Evolutionary conservation across 2,329 filamentous ascomycete genomes (phyloP).

Genomic region (Xylaria hypoxylon): DNA sequence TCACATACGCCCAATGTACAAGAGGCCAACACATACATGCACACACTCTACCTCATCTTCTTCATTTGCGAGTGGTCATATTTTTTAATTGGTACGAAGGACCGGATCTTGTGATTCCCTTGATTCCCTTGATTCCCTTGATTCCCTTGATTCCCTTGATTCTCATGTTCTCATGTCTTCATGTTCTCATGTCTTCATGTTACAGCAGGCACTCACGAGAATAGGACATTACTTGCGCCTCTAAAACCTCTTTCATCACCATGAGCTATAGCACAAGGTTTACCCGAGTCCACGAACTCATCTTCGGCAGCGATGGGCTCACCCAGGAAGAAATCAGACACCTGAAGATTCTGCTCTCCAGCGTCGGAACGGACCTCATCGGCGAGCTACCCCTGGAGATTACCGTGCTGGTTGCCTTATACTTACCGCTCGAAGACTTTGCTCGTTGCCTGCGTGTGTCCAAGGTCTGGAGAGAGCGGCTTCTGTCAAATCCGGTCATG

Average conservation of each 20-base stretch:
- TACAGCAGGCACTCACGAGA: not conserved
- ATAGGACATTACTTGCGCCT: too few species aligned
- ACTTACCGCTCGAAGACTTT: conserved; percentile 38
- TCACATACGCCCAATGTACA: too few species aligned
- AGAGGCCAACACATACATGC: too few species aligned
- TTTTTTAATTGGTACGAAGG: too few species aligned
- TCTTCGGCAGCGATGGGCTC: conserved; percentile 27
- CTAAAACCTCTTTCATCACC: not conserved
- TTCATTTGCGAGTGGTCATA: too few species aligned
- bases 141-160: too few species aligned
- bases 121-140: too few species aligned
- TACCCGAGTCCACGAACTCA: conserved; percentile 33
- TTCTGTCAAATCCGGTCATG: conserved; percentile 41
- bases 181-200: not conserved
- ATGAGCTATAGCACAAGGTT: conserved; percentile 4
- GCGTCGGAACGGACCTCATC: conserved; percentile 36
- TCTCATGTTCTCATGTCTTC: too few species aligned
- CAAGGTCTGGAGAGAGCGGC: conserved; percentile 43
- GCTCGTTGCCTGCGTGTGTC: conserved; percentile 43
- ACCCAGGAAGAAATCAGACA: conserved; percentile 40
- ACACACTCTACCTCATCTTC: too few species aligned
- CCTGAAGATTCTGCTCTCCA: conserved; percentile 39
- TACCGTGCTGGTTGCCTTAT: conserved; percentile 34
- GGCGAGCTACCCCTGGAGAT: conserved; percentile 45
- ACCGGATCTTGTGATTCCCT: too few species aligned